Conservation (phyloP, 345 rosid genomes). For the Hibiscus mutabilis region DNA sequence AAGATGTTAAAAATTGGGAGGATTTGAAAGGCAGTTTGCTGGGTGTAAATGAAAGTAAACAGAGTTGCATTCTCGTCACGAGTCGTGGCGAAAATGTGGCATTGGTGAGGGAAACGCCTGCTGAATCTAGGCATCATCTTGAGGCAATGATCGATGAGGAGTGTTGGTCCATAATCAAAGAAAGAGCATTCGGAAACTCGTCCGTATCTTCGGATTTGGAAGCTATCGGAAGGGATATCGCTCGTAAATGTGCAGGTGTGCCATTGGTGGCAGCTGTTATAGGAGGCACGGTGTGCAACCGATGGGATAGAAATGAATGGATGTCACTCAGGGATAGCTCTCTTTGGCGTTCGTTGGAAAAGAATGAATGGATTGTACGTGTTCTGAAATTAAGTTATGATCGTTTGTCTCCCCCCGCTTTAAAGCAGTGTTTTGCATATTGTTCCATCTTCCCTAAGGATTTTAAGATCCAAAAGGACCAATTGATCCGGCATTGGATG, state of each 20-base stretch:
- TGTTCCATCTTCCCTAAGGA: slow-evolving; percentile 9
- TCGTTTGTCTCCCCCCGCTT: background rate
- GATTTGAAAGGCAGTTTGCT: slow-evolving; percentile 4
- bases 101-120: background rate
- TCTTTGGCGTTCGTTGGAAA: background rate
- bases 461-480: background rate
- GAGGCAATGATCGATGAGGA: slow-evolving; percentile 9
- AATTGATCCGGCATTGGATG: slow-evolving; percentile 23
- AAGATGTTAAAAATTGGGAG: background rate
- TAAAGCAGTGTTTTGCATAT: slow-evolving; percentile 12
- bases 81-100: background rate
- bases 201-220: background rate
- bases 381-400: slow-evolving; percentile 6
- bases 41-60: background rate
- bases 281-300: slow-evolving; percentile 1
- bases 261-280: slow-evolving; percentile 1
- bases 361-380: background rate
- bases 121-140: background rate
- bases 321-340: background rate
- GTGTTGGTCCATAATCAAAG: slow-evolving; percentile 14
- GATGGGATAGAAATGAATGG: background rate
- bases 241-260: slow-evolving; percentile 1
- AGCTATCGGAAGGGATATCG: slow-evolving; percentile 2
- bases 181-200: slow-evolving; percentile 1
- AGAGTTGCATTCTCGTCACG: slow-evolving; percentile 5